Percentiles rank a stretch among this genome's conserved stretches.
Evolutionary conservation across 805 yeast genomes (phyloP).

Genomic region (Metschnikowia lunata): DNA sequence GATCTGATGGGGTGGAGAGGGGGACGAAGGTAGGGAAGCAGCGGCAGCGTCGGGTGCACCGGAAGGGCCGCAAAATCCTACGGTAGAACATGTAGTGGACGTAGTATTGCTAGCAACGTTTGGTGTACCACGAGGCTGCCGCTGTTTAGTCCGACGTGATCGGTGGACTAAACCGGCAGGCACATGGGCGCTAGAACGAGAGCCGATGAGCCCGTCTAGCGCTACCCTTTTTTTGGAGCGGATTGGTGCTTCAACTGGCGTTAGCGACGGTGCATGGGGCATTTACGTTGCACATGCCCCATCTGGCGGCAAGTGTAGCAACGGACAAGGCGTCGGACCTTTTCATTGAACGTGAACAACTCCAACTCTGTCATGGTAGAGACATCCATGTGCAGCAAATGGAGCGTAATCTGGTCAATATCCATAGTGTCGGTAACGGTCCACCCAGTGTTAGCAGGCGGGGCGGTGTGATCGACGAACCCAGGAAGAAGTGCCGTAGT

Average conservation of each 20-base stretch:
- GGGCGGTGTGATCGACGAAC: not conserved
- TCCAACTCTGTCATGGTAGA: not conserved
- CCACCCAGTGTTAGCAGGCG: too few relatives aligned
- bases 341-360: not conserved
- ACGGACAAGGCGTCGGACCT: not conserved
- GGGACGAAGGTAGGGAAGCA: too few relatives aligned
- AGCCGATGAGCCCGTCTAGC: not conserved
- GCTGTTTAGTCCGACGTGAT: too few relatives aligned
- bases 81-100: too few relatives aligned
- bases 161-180: too few relatives aligned
- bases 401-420: not conserved
- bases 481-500: not conserved
- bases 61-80: too few relatives aligned
- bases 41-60: too few relatives aligned
- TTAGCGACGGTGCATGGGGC: not conserved
- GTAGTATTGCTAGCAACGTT: too few relatives aligned
- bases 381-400: not conserved
- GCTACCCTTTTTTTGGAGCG: not conserved
- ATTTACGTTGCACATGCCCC: not conserved
- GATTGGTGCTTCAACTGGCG: not conserved
- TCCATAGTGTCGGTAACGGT: not conserved
- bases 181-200: too few relatives aligned
- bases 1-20: too few relatives aligned
- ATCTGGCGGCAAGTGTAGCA: not conserved
- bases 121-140: too few relatives aligned